Percentiles rank a stretch among this genome's conserved stretches.
These are phyloP conservation scores for Mallotus japonicus DNA, from an alignment of 441 rosid species.

Conservation along the genomic window DNA sequence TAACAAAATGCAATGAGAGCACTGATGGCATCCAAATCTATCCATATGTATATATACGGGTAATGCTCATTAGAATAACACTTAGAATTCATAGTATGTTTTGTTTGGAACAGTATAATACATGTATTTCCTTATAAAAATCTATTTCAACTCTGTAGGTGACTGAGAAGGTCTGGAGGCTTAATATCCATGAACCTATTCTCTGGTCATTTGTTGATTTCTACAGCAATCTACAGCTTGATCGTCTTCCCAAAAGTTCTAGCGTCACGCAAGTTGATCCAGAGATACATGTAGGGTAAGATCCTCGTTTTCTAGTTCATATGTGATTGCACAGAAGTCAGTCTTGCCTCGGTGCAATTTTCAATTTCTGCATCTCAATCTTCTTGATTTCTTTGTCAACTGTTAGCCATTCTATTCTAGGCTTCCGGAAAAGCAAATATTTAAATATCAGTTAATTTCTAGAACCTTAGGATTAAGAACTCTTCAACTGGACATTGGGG, in stretches of 20 bases:
- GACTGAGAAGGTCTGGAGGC: conserved; percentile 85
- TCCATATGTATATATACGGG: conserved; percentile 92
- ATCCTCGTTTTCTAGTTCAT: conserved; percentile 23
- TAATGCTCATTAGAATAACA: conserved; percentile 36
- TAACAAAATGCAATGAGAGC: conserved; percentile 76
- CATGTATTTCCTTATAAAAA: conserved; percentile 13
- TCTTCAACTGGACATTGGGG: too few species aligned
- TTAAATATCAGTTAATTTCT: not conserved
- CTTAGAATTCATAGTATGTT: conserved; percentile 2
- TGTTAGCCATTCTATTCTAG: not conserved
- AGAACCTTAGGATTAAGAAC: not conserved
- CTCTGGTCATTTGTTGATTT: conserved; percentile 88
- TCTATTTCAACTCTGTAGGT: conserved; percentile 50
- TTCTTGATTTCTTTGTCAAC: not conserved
- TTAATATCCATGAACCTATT: conserved; percentile 97
- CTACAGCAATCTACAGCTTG: conserved; percentile 81
- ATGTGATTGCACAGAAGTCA: not conserved
- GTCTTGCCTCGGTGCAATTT: not conserved
- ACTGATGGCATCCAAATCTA: conserved; percentile 78
- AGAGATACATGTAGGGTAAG: conserved; percentile 90
- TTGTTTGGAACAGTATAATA: conserved; percentile 21
- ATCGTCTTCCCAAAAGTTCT: conserved; percentile 74
- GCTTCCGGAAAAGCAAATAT: not conserved
- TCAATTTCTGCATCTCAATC: not conserved
- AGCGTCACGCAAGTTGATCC: conserved; percentile 90